phyloP scores from a whole-genome alignment of 2,329 filamentous ascomycete species.

The Epichloe gansuensis region DNA sequence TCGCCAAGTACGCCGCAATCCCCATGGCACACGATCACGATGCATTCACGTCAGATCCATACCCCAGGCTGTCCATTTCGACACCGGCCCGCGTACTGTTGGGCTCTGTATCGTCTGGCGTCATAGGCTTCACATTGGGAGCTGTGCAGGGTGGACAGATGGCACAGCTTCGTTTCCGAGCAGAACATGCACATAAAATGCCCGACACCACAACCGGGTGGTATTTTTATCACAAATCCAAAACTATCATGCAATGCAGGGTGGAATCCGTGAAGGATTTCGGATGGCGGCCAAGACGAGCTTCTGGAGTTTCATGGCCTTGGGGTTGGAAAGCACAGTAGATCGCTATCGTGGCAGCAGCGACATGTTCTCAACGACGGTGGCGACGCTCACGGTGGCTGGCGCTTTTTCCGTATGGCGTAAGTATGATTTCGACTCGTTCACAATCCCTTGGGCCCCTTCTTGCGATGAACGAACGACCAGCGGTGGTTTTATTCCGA shows the following conservation, averaged over 20 bases:
- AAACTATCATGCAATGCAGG: conserved; percentile 82
- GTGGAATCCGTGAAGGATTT: conserved; percentile 66
- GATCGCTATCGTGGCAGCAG: conserved; percentile 48
- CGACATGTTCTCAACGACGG: conserved; percentile 70
- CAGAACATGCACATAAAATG: conserved; percentile 91
- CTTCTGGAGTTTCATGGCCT: conserved; percentile 64
- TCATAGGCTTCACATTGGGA: conserved; percentile 60
- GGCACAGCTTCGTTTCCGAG: conserved; percentile 74
- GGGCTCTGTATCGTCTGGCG: conserved; percentile 49
- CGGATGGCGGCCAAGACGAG: conserved; percentile 60
- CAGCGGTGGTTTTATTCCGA: not conserved
- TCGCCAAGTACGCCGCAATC: conserved; percentile 1
- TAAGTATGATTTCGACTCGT: conserved; percentile 31
- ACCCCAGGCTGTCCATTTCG: conserved; percentile 48
- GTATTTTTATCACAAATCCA: conserved; percentile 98
- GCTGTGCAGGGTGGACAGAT: conserved; percentile 59
- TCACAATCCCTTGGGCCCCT: conserved; percentile 3
- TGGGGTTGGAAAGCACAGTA: conserved; percentile 73
- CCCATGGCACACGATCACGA: conserved; percentile 10
- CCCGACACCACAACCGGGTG: conserved; percentile 74
- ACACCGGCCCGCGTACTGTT: conserved; percentile 54
- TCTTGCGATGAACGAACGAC: not conserved
- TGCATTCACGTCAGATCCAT: conserved; percentile 15
- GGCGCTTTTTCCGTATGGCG: conserved; percentile 81
- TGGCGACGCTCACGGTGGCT: conserved; percentile 73